Base-by-base conservation (phyloP, 768 basidiomycete species). In the Mycena metata region DNA sequence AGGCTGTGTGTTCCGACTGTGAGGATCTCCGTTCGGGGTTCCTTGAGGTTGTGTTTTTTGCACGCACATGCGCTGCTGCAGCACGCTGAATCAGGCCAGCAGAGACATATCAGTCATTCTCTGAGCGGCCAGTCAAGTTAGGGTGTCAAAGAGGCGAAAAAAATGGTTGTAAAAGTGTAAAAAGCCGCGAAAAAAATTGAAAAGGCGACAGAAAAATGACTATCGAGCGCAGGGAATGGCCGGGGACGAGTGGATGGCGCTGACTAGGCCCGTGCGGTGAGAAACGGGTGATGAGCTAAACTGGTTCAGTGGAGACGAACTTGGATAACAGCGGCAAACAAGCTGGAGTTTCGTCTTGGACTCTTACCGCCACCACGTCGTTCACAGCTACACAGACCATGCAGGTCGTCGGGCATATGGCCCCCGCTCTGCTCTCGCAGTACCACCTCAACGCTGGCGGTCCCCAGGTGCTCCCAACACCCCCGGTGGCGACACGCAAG, bases 401-500 rank as follows among this genome's bases (percentile, higher is more conserved):
- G 92, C 89, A 91, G 82, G 87, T 91, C 74, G 90, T 88, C 76
- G 85, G 91, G 59, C 87, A 88, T 70, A 80, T 91, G 70, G 30
- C 30, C 30, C 87, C 88, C 49, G 83, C 85, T 57, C 80, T 92
- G 71, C 82, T 92, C 70, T 82, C 89, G 76, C 89, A 89, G 77
- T 92, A 91, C 82, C 80, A 89, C 69, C 89, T 73, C 74, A 83
- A 79, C 72, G 78, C 84, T 68, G 76, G 77, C 76, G 85, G 84
- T 75, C 88, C 89, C 76, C 90, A 90, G 75, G 85, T 86, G 73
- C 87, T 92, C 80, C 87, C 89, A 65, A 92, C 92, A 47, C 90
- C 93, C 64, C 88, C 91, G 50, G 83, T 91, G 71, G 82, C 88
- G 52, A 88, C 90, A 70, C 90, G 93, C 84, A 94, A 94, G 82